Evolutionary conservation across 371 early-diverging fungal genomes (phyloP).

Genomic region (Mucor indicus): DNA sequence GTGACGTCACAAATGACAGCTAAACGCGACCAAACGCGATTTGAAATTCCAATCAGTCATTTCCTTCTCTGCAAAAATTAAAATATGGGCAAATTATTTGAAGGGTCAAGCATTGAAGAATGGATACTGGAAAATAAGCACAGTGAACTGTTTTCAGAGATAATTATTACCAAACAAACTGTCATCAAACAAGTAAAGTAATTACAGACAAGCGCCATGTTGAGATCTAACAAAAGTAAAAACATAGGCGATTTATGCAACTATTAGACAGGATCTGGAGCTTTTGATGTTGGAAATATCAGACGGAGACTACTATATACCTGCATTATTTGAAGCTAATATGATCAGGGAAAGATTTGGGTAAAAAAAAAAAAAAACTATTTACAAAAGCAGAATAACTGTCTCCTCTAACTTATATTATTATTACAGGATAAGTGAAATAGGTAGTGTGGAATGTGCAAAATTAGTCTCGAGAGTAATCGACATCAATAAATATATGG

Average conservation of each 20-base stretch:
- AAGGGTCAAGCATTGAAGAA: no score
- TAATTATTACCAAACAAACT: background rate
- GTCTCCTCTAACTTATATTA: no score
- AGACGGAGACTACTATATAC: background rate
- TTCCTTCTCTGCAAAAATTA: no score
- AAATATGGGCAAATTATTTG: no score
- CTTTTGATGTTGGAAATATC: background rate
- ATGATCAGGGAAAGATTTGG: background rate
- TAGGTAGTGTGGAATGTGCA: no score
- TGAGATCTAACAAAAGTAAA: background rate
- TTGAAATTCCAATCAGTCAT: no score
- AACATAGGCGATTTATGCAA: background rate
- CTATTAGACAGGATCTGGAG: background rate
- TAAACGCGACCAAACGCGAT: no score
- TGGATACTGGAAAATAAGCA: no score
- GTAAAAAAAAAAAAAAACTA: background rate
- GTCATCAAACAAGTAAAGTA: background rate
- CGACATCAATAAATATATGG: background rate
- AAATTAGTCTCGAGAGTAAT: background rate
- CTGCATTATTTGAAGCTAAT: background rate
- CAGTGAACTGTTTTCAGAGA: no score
- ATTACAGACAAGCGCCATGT: background rate
- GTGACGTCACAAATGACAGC: no score
- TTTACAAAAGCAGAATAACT: no score
- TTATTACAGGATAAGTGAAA: no score